These are phyloP conservation scores for Drechslera avenae DNA, from an alignment of 2,329 filamentous ascomycete species.

Conservation along the genomic window DNA sequence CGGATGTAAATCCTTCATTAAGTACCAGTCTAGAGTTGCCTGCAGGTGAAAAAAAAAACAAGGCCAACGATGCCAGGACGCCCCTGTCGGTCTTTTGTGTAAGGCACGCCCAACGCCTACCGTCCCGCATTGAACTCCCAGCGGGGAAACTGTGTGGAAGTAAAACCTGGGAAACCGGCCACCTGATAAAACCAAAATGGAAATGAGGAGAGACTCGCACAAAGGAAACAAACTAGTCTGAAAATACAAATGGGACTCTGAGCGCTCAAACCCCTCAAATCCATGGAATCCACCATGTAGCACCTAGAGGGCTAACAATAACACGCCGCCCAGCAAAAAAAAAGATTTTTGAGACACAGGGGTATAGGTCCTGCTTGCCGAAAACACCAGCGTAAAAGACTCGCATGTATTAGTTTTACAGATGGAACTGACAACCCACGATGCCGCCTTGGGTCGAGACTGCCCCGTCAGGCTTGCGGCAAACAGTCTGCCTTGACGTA, in stretches of 20 bases:
- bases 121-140: slow-evolving; percentile 22
- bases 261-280: slow-evolving; percentile 27
- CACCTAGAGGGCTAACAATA: slow-evolving; percentile 27
- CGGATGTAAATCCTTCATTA: slow-evolving; percentile 50
- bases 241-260: slow-evolving; percentile 31
- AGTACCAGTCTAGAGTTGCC: slow-evolving; percentile 48
- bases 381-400: slow-evolving; percentile 46
- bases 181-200: slow-evolving; percentile 23
- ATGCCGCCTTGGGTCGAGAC: background rate
- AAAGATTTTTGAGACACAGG: slow-evolving; percentile 47
- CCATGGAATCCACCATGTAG: slow-evolving; percentile 36
- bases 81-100: slow-evolving; percentile 38
- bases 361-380: slow-evolving; percentile 47
- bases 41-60: slow-evolving; percentile 31
- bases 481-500: background rate
- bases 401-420: slow-evolving; percentile 43
- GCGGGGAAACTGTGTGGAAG: slow-evolving; percentile 16
- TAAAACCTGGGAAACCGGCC: slow-evolving; percentile 13
- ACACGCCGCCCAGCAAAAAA: slow-evolving; percentile 36
- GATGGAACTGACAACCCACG: slow-evolving; percentile 12
- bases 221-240: slow-evolving; percentile 28
- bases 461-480: background rate
- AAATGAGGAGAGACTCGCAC: slow-evolving; percentile 32
- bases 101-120: slow-evolving; percentile 43
- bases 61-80: slow-evolving; percentile 32